These are phyloP conservation scores for Candida sp. DNA, from an alignment of 1,139 yeast species.

Conservation along the genomic window DNA sequence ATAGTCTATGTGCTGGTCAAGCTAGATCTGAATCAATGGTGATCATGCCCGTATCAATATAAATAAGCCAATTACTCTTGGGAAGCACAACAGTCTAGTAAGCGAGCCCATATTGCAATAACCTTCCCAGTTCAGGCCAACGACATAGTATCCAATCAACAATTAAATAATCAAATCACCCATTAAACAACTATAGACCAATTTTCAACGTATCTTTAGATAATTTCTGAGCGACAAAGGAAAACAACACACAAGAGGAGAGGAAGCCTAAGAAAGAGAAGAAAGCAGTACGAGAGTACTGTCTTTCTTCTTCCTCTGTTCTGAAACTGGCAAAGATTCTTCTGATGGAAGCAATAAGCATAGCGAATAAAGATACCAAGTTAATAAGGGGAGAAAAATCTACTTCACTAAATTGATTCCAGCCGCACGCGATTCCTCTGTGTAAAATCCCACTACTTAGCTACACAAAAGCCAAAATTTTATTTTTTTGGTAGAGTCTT, in stretches of 20 bases:
- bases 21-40: no score
- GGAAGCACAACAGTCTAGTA: no score
- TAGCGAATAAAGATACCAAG: constrained; percentile 9
- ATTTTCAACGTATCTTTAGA: constrained; percentile 36
- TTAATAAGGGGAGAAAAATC: no score
- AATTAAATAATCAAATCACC: no score
- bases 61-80: no score
- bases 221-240: constrained; percentile 72
- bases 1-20: no score
- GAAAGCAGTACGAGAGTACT: constrained; percentile 75
- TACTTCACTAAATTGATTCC: no score
- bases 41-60: no score
- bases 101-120: no score
- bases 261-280: constrained; percentile 78
- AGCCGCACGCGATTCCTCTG: no score
- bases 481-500: not conserved
- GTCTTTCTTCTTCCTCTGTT: constrained; percentile 81
- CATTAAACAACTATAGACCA: constrained; percentile 8
- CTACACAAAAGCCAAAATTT: not conserved
- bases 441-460: not conserved
- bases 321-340: constrained; percentile 79
- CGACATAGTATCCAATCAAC: no score
- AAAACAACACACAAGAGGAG: constrained; percentile 77
- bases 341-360: constrained; percentile 66
- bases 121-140: no score